phyloP scores from a whole-genome alignment of 1,139 yeast species.

The Entelexis sorbosivorans region DNA sequence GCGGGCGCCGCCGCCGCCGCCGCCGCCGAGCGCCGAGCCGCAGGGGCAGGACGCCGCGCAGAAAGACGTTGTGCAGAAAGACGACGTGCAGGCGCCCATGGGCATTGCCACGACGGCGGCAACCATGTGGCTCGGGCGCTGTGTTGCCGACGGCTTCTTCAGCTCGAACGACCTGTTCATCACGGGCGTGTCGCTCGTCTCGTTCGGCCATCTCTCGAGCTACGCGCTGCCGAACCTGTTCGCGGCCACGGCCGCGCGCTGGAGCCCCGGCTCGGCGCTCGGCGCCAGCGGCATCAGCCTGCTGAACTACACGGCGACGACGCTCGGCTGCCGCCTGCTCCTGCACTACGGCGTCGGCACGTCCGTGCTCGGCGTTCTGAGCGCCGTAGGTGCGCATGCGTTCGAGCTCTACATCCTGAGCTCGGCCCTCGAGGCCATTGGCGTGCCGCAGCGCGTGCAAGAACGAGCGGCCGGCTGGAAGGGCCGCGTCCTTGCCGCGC shows the following conservation, averaged over 20 bases:
- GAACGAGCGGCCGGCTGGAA: background rate
- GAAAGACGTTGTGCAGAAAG: background rate
- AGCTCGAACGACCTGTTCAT: constrained; percentile 24
- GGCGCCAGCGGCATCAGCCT: constrained; percentile 29
- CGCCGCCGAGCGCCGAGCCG: too few species aligned
- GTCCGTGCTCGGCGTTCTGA: background rate
- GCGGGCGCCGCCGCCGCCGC: too few species aligned
- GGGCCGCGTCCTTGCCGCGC: background rate
- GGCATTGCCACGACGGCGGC: constrained; percentile 27
- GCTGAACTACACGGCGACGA: constrained; percentile 26
- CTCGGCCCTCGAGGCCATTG: background rate
- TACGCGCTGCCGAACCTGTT: constrained; percentile 27
- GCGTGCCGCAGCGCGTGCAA: background rate
- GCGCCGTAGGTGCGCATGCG: constrained; percentile 7
- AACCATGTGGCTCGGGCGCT: constrained; percentile 32
- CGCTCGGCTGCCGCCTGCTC: constrained; percentile 2
- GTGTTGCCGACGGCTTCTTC: constrained; percentile 25
- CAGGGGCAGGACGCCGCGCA: background rate
- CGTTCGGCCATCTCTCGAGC: constrained; percentile 26
- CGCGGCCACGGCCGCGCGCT: constrained; percentile 32
- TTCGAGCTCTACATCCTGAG: constrained; percentile 4
- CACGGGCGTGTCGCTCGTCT: constrained; percentile 27
- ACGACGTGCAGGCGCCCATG: background rate
- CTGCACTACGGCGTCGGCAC: background rate
- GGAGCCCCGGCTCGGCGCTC: constrained; percentile 33